phyloP scores from a whole-genome alignment of 2,329 filamentous ascomycete genomes.

The Daldinia sp. region DNA sequence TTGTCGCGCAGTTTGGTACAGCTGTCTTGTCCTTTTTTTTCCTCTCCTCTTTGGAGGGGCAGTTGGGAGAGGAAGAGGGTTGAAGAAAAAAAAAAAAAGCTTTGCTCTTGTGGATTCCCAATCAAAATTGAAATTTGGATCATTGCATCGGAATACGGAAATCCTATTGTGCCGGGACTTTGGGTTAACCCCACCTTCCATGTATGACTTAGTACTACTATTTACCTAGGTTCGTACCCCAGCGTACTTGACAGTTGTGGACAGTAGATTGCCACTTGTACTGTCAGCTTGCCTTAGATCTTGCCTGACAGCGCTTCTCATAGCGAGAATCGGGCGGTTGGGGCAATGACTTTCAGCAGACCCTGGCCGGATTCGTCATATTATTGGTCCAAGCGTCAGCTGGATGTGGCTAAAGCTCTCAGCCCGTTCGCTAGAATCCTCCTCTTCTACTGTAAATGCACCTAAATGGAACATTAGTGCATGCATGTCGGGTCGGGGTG shows the following conservation, averaged over 20 bases:
- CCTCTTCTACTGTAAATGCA: neutral
- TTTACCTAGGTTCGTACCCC: neutral
- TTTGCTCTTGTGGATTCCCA: constrained; percentile 45
- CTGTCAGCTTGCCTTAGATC: constrained; percentile 29
- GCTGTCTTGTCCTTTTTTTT: constrained; percentile 40
- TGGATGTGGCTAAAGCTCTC: constrained; percentile 33
- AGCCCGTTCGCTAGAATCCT: constrained; percentile 17
- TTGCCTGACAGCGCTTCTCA: constrained; percentile 20
- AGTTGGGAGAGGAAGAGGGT: constrained; percentile 30
- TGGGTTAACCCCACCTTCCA: constrained; percentile 3
- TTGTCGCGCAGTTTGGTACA: constrained; percentile 37
- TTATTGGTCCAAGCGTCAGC: constrained; percentile 35
- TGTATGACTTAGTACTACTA: neutral
- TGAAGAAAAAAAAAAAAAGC: constrained; percentile 44
- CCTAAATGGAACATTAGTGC: neutral
- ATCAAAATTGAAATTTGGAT: constrained; percentile 40
- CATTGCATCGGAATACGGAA: constrained; percentile 36
- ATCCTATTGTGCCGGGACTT: constrained; percentile 27
- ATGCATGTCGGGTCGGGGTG: neutral
- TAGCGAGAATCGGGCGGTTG: constrained; percentile 24
- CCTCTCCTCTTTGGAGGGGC: constrained; percentile 37
- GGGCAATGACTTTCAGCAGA: constrained; percentile 13
- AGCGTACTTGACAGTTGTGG: neutral
- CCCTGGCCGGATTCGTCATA: constrained; percentile 33
- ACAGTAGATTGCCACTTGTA: neutral